Evolutionary conservation across 306 rosid genomes (phyloP).

Genomic region (Vachellia pachyceras): DNA sequence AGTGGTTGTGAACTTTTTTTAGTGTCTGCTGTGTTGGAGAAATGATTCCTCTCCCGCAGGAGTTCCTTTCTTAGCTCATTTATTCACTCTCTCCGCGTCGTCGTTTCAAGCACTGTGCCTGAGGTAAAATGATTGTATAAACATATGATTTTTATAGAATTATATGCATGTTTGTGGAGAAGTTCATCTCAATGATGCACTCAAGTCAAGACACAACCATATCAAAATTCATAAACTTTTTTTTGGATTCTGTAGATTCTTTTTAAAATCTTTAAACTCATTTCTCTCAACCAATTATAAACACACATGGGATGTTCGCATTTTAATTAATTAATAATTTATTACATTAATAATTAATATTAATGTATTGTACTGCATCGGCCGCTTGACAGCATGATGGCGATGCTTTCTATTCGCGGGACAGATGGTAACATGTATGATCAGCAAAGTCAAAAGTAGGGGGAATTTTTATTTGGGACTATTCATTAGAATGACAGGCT

Average conservation of each 20-base stretch:
- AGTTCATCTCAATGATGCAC: too few species aligned
- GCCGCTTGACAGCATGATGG: slow-evolving; percentile 45
- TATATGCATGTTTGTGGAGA: too few species aligned
- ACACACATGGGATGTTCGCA: too few species aligned
- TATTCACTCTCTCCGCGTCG: slow-evolving; percentile 18
- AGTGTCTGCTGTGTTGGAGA: slow-evolving; percentile 9
- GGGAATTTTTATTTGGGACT: slow-evolving; percentile 37
- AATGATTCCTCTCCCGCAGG: slow-evolving; percentile 35
- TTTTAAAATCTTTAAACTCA: too few species aligned
- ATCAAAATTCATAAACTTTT: too few species aligned
- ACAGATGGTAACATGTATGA: slow-evolving; percentile 23
- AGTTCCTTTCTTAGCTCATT: slow-evolving; percentile 4
- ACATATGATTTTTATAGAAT: neutral
- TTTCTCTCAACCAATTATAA: too few species aligned
- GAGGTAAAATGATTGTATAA: neutral
- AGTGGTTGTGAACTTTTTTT: slow-evolving; percentile 56
- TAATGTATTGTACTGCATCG: slow-evolving; percentile 15
- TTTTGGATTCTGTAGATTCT: too few species aligned
- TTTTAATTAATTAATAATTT: too few species aligned
- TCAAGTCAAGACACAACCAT: too few species aligned
- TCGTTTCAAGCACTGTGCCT: slow-evolving; percentile 26
- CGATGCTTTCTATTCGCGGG: slow-evolving; percentile 13
- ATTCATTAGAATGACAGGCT: slow-evolving; percentile 45
- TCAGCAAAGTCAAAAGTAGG: slow-evolving; percentile 43
- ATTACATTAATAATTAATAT: neutral